A percentile compares a stretch with the other conserved stretches of the same genome.
Evolutionary conservation across 371 early-diverging fungal species (phyloP).

Genomic region (Mucor indicus): DNA sequence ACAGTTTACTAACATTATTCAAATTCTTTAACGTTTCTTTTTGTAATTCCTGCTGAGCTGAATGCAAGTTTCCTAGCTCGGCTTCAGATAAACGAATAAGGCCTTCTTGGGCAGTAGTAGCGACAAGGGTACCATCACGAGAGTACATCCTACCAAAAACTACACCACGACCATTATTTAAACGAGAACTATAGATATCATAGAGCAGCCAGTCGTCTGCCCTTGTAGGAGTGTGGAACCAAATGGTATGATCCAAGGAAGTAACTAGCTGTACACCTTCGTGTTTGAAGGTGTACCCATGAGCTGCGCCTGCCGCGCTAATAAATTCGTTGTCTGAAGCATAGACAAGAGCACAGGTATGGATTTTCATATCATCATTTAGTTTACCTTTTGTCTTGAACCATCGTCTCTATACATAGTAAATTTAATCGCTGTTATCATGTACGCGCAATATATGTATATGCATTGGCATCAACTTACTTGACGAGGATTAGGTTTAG

Average conservation of each 20-base stretch:
- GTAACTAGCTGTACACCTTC: constrained; percentile 74
- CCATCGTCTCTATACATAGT: constrained; percentile 53
- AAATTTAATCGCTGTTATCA: background rate
- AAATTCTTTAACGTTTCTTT: too few species aligned
- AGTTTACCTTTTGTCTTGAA: constrained; percentile 65
- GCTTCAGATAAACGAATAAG: constrained; percentile 42
- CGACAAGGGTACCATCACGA: constrained; percentile 75
- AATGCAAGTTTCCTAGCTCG: constrained; percentile 9
- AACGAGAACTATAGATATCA: constrained; percentile 72
- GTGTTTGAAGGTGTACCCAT: constrained; percentile 16
- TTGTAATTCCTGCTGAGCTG: background rate
- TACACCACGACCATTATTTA: constrained; percentile 72
- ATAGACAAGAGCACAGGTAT: constrained; percentile 57
- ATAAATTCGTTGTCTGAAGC: constrained; percentile 21
- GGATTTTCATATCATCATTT: constrained; percentile 62
- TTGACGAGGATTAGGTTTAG: constrained; percentile 1
- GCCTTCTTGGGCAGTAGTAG: constrained; percentile 74
- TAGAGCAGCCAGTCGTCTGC: constrained; percentile 86
- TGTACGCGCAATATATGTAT: too few species aligned
- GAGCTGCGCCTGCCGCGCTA: constrained; percentile 13
- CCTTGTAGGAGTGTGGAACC: constrained; percentile 86
- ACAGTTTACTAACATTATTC: too few species aligned
- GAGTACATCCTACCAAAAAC: constrained; percentile 77
- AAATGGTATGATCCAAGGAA: constrained; percentile 83
- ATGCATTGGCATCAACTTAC: constrained; percentile 1